Evolutionary conservation across 345 rosid species (phyloP).

Genomic region (Gynandropsis gynandra): DNA sequence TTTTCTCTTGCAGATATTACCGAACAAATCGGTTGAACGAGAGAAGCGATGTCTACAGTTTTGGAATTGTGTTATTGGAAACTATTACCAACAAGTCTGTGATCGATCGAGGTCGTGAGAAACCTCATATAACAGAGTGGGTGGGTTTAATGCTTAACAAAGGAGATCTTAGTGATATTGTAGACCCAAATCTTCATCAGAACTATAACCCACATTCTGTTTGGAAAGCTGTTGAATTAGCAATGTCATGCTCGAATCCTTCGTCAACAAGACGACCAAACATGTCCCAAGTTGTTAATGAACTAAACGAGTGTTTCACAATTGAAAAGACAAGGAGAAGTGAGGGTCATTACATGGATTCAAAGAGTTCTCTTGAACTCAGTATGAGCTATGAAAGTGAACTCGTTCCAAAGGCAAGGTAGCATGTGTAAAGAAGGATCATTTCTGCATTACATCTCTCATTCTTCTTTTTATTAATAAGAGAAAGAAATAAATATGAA

Average conservation of each 20-base stretch:
- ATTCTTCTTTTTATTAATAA: no score
- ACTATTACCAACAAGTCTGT: slow-evolving; percentile 32
- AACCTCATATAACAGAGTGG: slow-evolving; percentile 25
- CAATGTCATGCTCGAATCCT: slow-evolving; percentile 22
- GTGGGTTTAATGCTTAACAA: slow-evolving; percentile 7
- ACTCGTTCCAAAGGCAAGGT: no score
- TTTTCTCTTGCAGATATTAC: slow-evolving; percentile 25
- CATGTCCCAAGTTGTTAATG: slow-evolving; percentile 28
- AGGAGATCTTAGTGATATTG: slow-evolving; percentile 20
- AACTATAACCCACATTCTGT: slow-evolving; percentile 15
- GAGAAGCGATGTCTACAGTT: slow-evolving; percentile 47
- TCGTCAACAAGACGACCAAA: slow-evolving; percentile 25
- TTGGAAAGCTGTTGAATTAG: slow-evolving; percentile 29
- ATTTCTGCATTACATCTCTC: no score
- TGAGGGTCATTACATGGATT: no score
- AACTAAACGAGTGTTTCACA: slow-evolving; percentile 26
- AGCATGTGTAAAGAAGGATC: no score
- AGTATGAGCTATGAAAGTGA: no score
- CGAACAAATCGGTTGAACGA: slow-evolving; percentile 24
- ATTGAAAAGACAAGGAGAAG: no score
- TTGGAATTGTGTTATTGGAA: slow-evolving; percentile 37
- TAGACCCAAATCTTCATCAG: slow-evolving; percentile 21
- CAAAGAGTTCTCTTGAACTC: no score
- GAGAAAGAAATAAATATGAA: no score
- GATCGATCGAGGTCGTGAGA: slow-evolving; percentile 7